Base-by-base conservation (phyloP, 345 rosid species). In the Rubroshorea leprosula region DNA sequence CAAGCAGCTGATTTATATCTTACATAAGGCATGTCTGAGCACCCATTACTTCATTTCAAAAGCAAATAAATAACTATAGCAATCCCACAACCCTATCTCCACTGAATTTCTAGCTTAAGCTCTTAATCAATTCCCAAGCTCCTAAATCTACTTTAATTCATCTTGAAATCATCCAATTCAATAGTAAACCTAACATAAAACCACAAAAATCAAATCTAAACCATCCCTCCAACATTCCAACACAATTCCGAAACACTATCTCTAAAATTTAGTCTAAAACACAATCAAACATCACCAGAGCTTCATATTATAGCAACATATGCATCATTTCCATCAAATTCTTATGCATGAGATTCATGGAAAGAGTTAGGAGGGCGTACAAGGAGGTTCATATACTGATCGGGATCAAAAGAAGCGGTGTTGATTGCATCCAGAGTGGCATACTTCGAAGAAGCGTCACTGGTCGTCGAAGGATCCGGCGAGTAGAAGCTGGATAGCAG, bases 401-500 rank as follows among this genome's bases (percentile, higher is more conserved):
- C 84, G 24, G 97, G 82, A 62, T 94, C 85, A 68, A 94, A 94
- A 29, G 96, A 80, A 63, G 80, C 29, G 57, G 83, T 66, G 70
- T 93, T 73, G 71, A 93, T 89, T 75, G 87, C 74, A 63, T 93
- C 99, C 43, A 93, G 72, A n/a, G 93, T 71, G 41, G 65, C 56
- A 64, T 16, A 60, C 58, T 72, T 79, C 6, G 89, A 72, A 27
- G 85, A 58, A 49, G 57, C 52, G 61, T 47, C 46, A 0, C 86
- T 31, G 3, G 86, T 51, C 49, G 76, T 49, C n/a, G 95, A 76
- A 73, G 92, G 97, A 78, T 85, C 95, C 8, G 97, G 96, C 67
- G 90, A 72, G 74, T 94, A 94, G 74, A 94, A 94, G 82, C 97
- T 94, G 56, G 97, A 85, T 15, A 94, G 63, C 71, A 94, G 93